phyloP scores from a whole-genome alignment of 139 green algal genomes.

The Gonium pectorale region DNA sequence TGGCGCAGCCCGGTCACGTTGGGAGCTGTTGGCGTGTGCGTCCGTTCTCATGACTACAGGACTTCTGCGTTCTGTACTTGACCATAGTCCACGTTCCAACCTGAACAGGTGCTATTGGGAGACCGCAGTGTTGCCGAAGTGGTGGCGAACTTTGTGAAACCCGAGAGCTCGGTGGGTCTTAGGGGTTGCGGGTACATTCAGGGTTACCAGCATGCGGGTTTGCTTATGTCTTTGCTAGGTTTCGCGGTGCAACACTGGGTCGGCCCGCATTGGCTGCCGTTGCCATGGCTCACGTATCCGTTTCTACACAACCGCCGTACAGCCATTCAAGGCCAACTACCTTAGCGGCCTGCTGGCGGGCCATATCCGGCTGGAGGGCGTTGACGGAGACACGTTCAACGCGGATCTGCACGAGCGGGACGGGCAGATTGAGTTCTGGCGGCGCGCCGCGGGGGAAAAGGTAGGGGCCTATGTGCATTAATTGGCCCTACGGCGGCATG shows the following conservation, averaged over 20 bases:
- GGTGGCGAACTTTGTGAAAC: slow-evolving; percentile 42
- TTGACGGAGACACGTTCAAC: slow-evolving; percentile 18
- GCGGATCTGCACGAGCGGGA: slow-evolving; percentile 38
- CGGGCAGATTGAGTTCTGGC: slow-evolving; percentile 31
- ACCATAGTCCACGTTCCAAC: too few species aligned
- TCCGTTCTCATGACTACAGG: too few species aligned
- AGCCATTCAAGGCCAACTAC: slow-evolving; percentile 30
- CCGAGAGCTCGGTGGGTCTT: slow-evolving; percentile 16
- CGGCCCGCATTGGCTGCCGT: too few species aligned
- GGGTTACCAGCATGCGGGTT: not conserved
- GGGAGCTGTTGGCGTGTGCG: too few species aligned
- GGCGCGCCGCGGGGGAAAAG: slow-evolving; percentile 13
- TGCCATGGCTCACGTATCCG: too few species aligned
- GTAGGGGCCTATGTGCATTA: not conserved
- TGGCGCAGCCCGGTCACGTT: too few species aligned
- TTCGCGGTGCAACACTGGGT: too few species aligned
- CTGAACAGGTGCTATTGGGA: slow-evolving; percentile 38
- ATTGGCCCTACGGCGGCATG: too few species aligned
- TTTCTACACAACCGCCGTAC: too few species aligned
- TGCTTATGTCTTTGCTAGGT: too few species aligned
- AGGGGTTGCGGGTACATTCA: not conserved
- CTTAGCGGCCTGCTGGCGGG: slow-evolving; percentile 5
- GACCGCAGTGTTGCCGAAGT: slow-evolving; percentile 40
- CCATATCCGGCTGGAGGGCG: slow-evolving; percentile 15
- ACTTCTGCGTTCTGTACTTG: too few species aligned